Evolutionary conservation across 1,284 basidiomycete species (phyloP).

Genomic region (Cystobasidium pallidum): DNA sequence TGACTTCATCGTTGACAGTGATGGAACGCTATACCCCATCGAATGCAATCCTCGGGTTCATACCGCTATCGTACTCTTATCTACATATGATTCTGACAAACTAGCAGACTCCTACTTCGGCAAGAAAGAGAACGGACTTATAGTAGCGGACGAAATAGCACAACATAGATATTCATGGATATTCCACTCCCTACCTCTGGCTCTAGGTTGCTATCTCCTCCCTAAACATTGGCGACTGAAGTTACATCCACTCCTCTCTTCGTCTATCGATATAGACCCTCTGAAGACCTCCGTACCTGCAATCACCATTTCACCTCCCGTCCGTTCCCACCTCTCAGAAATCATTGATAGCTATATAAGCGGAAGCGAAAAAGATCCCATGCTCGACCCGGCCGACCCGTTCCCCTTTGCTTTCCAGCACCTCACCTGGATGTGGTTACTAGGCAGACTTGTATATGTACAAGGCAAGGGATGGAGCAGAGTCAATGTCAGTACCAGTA

Average conservation of each 20-base stretch:
- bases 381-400: slow-evolving; percentile 55
- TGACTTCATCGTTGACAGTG: slow-evolving; percentile 58
- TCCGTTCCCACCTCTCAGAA: slow-evolving; percentile 37
- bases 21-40: slow-evolving; percentile 57
- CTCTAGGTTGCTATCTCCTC: slow-evolving; percentile 56
- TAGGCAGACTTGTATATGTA: slow-evolving; percentile 49
- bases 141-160: slow-evolving; percentile 46
- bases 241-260: slow-evolving; percentile 26
- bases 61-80: slow-evolving; percentile 58
- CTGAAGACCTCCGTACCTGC: slow-evolving; percentile 50
- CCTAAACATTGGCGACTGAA: background rate
- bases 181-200: slow-evolving; percentile 55
- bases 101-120: slow-evolving; percentile 45
- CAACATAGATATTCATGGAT: slow-evolving; percentile 47
- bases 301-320: slow-evolving; percentile 53
- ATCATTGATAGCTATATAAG: slow-evolving; percentile 44
- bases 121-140: slow-evolving; percentile 44
- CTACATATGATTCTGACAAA: slow-evolving; percentile 50
- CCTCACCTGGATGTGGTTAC: slow-evolving; percentile 53
- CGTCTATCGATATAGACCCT: slow-evolving; percentile 10
- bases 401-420: slow-evolving; percentile 55
- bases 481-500: slow-evolving; percentile 49
- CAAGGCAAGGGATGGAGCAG: slow-evolving; percentile 56
- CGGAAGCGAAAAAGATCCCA: slow-evolving; percentile 53
- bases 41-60: slow-evolving; percentile 60